A percentile compares a stretch with the other conserved stretches of the same genome.
These are phyloP conservation scores for Adansonia digitata DNA, from an alignment of 345 rosid genomes.

Conservation along the genomic window DNA sequence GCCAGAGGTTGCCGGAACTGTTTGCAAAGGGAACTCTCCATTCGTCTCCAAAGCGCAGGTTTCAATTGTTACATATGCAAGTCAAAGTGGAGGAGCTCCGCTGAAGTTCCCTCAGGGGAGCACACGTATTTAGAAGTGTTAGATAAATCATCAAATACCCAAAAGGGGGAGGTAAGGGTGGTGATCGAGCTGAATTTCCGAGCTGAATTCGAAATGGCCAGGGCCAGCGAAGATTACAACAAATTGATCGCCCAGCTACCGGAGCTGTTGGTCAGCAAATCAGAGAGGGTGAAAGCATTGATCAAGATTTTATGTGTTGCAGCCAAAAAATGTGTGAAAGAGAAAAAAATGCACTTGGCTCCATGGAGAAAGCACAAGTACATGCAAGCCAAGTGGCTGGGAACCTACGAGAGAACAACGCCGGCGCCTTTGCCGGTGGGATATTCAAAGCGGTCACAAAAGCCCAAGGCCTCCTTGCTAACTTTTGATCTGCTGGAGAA, in stretches of 20 bases:
- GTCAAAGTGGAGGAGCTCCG: conserved; percentile 73
- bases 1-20: conserved; percentile 58
- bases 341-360: conserved; percentile 76
- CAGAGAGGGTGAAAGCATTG: conserved; percentile 58
- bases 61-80: conserved; percentile 56
- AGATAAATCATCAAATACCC: conserved; percentile 38
- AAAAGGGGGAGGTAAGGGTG: conserved; percentile 50
- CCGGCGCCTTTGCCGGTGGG: conserved; percentile 23
- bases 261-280: conserved; percentile 67
- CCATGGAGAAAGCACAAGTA: conserved; percentile 92
- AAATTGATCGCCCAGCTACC: conserved; percentile 41
- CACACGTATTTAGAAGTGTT: conserved; percentile 62
- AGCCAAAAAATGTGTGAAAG: conserved; percentile 66
- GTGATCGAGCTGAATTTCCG: conserved; percentile 69
- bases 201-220: conserved; percentile 79
- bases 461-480: conserved; percentile 66
- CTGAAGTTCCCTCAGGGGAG: conserved; percentile 68
- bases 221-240: conserved; percentile 61
- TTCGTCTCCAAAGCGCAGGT: conserved; percentile 52
- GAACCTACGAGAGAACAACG: conserved; percentile 36
- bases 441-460: conserved; percentile 26
- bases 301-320: conserved; percentile 69
- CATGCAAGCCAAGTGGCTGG: conserved; percentile 87
- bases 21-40: conserved; percentile 41
- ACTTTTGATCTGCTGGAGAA: conserved; percentile 46